Base-by-base conservation (phyloP, 2,329 filamentous ascomycete species). In the Plenodomus tracheiphilus region DNA sequence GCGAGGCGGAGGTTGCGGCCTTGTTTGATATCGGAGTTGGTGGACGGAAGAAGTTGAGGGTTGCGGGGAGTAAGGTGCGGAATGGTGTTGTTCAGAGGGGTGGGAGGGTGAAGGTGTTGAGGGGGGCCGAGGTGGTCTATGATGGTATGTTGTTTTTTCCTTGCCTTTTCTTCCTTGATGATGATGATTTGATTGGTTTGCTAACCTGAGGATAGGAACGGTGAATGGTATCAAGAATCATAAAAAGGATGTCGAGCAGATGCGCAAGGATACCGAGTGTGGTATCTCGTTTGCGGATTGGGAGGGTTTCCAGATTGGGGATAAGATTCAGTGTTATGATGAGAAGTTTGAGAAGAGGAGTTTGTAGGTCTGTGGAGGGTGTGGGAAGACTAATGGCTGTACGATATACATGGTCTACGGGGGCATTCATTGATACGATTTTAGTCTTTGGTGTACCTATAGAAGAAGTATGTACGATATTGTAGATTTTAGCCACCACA, bases 211-310 rank as follows among this genome's bases (percentile, higher is more conserved):
- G 22, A 21, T 49, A 96, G 93, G 92, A 58, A 81, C 81, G 43
- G 83, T 97, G 37, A 81, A 84, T 16, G 89, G 89, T 1, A 83
- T 99, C 49, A 97, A 94, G 76, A 89, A 95, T 65, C 85, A 88
- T 71, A 97, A 97, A 80, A 95, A 95, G 71, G 90, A 97, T 58
- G 89, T 94, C 22, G 78, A 79, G 39, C 90, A 96, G 66, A 94
- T 96, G 85, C 85, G 85, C 64, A 97, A 96, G 75, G 92, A 91
- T 49, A 84, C 82, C n/a, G 94, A 99, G 74, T 99, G 94, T 64
- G 94, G 94, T 58, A 86, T 99, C 59, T 85, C 84, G 43, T 93
- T 99, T 64, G 85, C 87, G 2, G 81, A 79, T 25, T 99, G 91
- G 85, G 80, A 87, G 40, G 88, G 85, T 18, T 88, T 97, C 68